These are phyloP conservation scores for Globisporangium spiculum DNA, from an alignment of 352 stramenopile genomes.

Conservation along the genomic window DNA sequence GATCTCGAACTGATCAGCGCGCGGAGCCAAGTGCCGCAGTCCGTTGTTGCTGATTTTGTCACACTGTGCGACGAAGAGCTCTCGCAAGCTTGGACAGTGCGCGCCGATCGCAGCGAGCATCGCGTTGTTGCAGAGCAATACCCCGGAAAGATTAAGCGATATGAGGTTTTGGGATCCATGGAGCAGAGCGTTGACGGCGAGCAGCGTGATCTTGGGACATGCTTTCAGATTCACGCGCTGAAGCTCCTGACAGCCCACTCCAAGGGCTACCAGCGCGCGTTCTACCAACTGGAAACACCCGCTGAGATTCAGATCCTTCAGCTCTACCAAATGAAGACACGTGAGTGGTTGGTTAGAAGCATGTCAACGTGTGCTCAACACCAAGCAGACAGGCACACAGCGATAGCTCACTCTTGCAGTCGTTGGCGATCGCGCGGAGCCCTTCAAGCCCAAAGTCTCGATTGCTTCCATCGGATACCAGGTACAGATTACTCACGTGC, in stretches of 20 bases:
- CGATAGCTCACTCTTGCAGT: conserved; percentile 33
- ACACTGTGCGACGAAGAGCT: conserved; percentile 63
- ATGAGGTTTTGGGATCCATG: conserved; percentile 44
- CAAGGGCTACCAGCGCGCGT: conserved; percentile 78
- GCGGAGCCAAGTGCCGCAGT: conserved; percentile 41
- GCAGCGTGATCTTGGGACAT: conserved; percentile 79
- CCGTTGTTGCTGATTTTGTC: conserved; percentile 60
- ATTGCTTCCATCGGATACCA: conserved; percentile 91
- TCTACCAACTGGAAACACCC: conserved; percentile 85
- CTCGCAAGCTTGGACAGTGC: conserved; percentile 29
- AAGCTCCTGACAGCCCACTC: conserved; percentile 45
- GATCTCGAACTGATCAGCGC: conserved; percentile 58
- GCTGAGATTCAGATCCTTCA: conserved; percentile 55
- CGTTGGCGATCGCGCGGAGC: conserved; percentile 78
- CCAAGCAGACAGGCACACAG: not conserved
- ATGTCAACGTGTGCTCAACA: not conserved
- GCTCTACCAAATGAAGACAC: conserved; percentile 15
- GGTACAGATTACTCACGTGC: conserved; percentile 77
- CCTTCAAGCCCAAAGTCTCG: conserved; percentile 91
- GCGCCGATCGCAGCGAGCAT: conserved; percentile 49
- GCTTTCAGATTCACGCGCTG: conserved; percentile 71
- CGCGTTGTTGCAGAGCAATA: conserved; percentile 56
- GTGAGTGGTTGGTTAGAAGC: not conserved
- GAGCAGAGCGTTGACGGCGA: conserved; percentile 60
- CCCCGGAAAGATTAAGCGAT: conserved; percentile 52